phyloP scores from a whole-genome alignment of 2,329 filamentous ascomycete species.

The Cercospora sp. region DNA sequence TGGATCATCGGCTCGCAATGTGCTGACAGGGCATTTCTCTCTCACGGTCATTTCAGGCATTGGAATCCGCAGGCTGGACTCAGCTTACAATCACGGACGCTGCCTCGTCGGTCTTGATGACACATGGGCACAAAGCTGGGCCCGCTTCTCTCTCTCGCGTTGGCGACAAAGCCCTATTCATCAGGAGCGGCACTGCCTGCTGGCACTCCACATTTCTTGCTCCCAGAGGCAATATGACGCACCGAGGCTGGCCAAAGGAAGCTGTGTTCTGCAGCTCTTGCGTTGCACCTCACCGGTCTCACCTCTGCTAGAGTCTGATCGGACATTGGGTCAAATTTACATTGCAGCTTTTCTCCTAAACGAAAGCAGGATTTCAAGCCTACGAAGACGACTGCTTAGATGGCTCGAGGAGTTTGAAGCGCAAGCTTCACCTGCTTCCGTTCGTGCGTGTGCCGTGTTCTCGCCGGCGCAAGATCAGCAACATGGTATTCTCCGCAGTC shows the following conservation, averaged over 20 bases:
- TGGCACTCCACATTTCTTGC: background rate
- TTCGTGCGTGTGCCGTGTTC: background rate
- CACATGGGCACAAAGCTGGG: background rate
- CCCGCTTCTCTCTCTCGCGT: background rate
- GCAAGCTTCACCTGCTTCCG: background rate
- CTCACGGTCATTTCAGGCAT: background rate
- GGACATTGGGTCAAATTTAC: background rate
- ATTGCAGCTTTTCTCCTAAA: background rate
- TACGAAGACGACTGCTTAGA: background rate
- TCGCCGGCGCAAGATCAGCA: background rate
- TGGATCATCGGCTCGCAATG: background rate
- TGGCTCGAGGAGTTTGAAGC: background rate
- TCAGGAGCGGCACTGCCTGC: background rate
- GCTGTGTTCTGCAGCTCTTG: background rate
- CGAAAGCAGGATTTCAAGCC: background rate
- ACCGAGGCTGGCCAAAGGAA: background rate
- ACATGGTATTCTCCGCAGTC: constrained; percentile 4
- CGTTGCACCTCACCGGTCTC: background rate
- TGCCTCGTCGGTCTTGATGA: background rate
- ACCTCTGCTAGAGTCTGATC: background rate
- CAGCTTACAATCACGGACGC: background rate
- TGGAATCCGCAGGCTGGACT: background rate
- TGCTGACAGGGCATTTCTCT: constrained; percentile 1
- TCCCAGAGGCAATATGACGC: background rate
- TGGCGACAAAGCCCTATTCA: background rate